Base-by-base conservation (phyloP, 306 rosid species). In the Citrullus colocynthis region DNA sequence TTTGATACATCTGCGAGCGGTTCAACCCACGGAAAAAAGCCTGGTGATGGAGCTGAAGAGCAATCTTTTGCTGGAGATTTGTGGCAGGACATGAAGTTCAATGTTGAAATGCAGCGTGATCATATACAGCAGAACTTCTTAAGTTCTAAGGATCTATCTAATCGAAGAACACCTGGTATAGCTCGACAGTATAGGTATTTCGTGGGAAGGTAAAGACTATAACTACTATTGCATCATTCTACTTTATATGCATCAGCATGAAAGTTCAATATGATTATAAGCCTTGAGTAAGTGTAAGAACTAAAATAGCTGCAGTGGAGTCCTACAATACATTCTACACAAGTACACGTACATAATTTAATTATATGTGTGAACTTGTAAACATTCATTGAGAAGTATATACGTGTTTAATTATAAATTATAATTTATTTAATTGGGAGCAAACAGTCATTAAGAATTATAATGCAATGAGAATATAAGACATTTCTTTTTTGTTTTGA, bases 121-220 rank as follows among this genome's bases (percentile, higher is more conserved):
- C 87, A 77, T 60, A 41, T 84, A 57, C 81, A 84, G 60, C 83
- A 88, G 37, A 85, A 76, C 81, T 84, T 88, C 62, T 79, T 76
- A 80, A 24, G 30, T 13, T 65, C 64, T 61, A 87, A 83, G 88
- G 97, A 91, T 81, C 84, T 91, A 71, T 91, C 97, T 32, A 64
- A 86, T 56, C 84, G 97, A 79, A 69, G 52, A 81, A 86, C 92
- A 66, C 94, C 97, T 52, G 97, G 94, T 65, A 77, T 89, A 36
- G 62, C 74, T 67, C 86, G 90, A 44, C 97, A 91, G 78, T 88
- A 78, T 71, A 85, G 94, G 90, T 91, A 91, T 83, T 91, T 84
- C 75, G 30, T 91, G 64, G 97, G 97, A 74, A 80, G 93, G 93
- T 89, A 89, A 71, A 78, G 67, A 80, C 77, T 81, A 48, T 34